These are phyloP conservation scores for Glycine latifolia DNA, from an alignment of 306 rosid species.

Conservation along the genomic window DNA sequence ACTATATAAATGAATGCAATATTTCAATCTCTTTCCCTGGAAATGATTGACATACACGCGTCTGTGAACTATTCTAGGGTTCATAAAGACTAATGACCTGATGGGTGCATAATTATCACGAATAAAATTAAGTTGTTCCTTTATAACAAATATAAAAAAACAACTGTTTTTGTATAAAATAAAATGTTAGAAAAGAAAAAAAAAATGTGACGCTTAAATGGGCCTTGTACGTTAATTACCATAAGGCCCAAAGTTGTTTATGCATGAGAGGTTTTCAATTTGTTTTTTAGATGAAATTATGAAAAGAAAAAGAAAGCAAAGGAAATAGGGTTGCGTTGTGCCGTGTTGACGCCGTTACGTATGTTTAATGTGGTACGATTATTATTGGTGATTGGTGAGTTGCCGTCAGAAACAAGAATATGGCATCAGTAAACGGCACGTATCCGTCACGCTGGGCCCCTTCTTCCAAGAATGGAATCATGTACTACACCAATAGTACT, in stretches of 20 bases:
- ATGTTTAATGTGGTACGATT: not conserved
- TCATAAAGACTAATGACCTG: not conserved
- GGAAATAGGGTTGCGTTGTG: not conserved
- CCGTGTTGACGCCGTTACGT: conserved; percentile 29
- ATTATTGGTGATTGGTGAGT: conserved; percentile 4
- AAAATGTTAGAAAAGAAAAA: not conserved
- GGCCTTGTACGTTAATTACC: no score
- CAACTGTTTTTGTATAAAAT: no score
- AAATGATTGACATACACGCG: not conserved
- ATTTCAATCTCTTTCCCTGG: not conserved
- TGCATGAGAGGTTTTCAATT: no score
- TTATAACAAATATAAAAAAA: not conserved
- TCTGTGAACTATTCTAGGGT: not conserved
- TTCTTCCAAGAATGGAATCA: conserved; percentile 42
- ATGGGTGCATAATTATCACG: not conserved
- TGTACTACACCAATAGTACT: not conserved
- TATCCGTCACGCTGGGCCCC: conserved; percentile 68
- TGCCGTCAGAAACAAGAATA: conserved; percentile 38
- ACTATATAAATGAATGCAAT: not conserved
- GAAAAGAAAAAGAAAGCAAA: no score
- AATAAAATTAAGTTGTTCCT: not conserved
- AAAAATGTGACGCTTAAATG: not conserved
- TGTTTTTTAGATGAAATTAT: no score
- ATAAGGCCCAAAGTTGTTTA: conserved; percentile 6
- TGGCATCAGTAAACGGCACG: conserved; percentile 55